Evolutionary conservation across 768 basidiomycete genomes (phyloP), one percentile per base, ranked within the genome.

Genomic region (Trametes cinnabarina): DNA sequence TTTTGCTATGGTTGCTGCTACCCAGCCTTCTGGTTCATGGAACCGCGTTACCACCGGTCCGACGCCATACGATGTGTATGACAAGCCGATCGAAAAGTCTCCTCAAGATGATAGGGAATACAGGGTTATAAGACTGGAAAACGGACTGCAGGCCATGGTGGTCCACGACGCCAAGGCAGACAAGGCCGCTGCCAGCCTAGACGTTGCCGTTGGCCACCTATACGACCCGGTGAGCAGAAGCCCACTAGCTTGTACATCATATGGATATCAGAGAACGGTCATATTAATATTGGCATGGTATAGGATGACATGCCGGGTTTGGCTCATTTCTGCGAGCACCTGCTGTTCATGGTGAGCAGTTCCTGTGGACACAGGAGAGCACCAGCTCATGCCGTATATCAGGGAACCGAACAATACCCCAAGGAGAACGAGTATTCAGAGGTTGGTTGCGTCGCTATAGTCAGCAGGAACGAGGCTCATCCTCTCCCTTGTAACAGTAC

Each of bases 281-380:
- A n/a, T 20, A 11, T 53, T 54, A 23, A 61, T 46, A 9, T 7
- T 39, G 17, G 17, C 19, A 30, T 47, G 32, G 5, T 30, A n/a
- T 48, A 91, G 85, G 85, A 82, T 69, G 93, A 96, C 68, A 89
- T 94, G 82, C 94, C 91, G 10, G 94, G 94, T 11, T 79, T 95
- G 42, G 94, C 94, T 47, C 93, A 96, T 72, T 95, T 95, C 69
- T 95, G 94, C 74, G 96, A 99, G 71, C 96, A 99, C 72, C 70
- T 99, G 47, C 73, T 97, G 60, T 99, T 99, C 74, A 92, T 99
- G 87, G 95, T 94, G 65, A 60, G 85, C 71, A 8, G 30, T 28
- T 11, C 51, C 52, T 26, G 26, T 23, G 55, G 30, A 63, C 22
- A 52, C 22, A 44, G 9, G 30, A 9, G n/a, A 6, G 23, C 22